A percentile compares a stretch with the other conserved stretches of the same genome.
These are phyloP conservation scores for Dothiorella sarmentorum DNA, from an alignment of 2,329 filamentous ascomycete species.

Conservation along the genomic window DNA sequence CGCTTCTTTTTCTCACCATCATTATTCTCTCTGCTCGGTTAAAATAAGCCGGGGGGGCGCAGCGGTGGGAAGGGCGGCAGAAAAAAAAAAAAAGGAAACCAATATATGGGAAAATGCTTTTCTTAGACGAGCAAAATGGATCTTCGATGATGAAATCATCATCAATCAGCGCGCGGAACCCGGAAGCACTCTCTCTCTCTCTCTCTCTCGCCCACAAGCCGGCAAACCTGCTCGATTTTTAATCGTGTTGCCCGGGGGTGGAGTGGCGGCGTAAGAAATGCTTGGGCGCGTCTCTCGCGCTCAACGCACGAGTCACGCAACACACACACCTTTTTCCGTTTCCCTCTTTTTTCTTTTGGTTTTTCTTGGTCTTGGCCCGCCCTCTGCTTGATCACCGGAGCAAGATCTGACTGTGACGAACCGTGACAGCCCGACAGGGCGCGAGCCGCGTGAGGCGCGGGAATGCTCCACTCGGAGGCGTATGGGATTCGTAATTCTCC, in stretches of 20 bases:
- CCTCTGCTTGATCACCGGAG: constrained; percentile 1
- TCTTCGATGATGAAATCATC: too few species aligned
- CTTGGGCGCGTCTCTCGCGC: neutral
- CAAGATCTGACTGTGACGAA: constrained; percentile 6
- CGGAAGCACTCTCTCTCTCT: too few species aligned
- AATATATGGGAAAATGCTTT: too few species aligned
- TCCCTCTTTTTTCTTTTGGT: neutral
- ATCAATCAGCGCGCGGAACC: neutral
- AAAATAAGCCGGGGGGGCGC: too few species aligned
- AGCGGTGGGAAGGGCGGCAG: too few species aligned
- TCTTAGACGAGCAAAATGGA: too few species aligned
- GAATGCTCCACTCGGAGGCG: neutral
- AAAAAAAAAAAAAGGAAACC: too few species aligned
- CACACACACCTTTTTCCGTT: neutral
- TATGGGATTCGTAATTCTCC: constrained; percentile 2
- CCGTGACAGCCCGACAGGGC: constrained; percentile 13
- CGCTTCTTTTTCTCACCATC: too few species aligned
- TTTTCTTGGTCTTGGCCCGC: neutral
- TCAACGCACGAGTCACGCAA: neutral
- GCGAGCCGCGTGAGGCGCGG: neutral
- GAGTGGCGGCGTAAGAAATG: neutral
- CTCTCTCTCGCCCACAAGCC: too few species aligned
- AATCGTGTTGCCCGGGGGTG: neutral
- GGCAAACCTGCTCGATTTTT: neutral
- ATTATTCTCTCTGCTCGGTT: too few species aligned